These are phyloP conservation scores for Monosporozyma siamensis DNA, from an alignment of 805 yeast species.

Conservation along the genomic window DNA sequence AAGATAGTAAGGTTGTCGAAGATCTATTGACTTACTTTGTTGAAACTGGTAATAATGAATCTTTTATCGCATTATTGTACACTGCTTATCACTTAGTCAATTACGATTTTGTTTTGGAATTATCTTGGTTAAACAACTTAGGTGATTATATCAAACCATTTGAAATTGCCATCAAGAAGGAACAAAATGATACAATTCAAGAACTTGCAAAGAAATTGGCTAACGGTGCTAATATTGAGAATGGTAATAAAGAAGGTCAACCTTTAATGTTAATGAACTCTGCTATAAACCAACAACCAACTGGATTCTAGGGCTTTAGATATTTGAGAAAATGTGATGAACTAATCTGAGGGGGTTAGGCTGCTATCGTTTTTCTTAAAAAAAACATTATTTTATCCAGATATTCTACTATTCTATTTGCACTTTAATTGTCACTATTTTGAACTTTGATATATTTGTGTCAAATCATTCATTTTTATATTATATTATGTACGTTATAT, in stretches of 20 bases:
- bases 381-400: not conserved
- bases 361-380: not conserved
- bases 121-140: constrained; percentile 83
- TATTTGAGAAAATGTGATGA: too few species aligned
- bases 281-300: constrained; percentile 58
- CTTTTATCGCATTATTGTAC: constrained; percentile 83
- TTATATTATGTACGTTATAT: constrained; percentile 1
- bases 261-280: constrained; percentile 82
- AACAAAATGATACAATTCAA: constrained; percentile 58
- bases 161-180: constrained; percentile 73
- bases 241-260: constrained; percentile 46
- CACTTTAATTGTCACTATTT: too few species aligned
- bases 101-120: constrained; percentile 77
- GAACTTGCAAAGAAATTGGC: constrained; percentile 66
- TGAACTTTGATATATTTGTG: constrained; percentile 1
- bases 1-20: constrained; percentile 71
- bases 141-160: constrained; percentile 86
- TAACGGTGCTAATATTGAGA: constrained; percentile 44
- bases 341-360: constrained; percentile 5
- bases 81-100: constrained; percentile 72
- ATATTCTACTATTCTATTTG: not conserved
- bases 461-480: not conserved
- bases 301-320: constrained; percentile 51
- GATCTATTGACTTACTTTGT: constrained; percentile 87
- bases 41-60: constrained; percentile 93